Evolutionary conservation across 2,329 filamentous ascomycete genomes (phyloP).

Genomic region (Colletotrichum sp.): DNA sequence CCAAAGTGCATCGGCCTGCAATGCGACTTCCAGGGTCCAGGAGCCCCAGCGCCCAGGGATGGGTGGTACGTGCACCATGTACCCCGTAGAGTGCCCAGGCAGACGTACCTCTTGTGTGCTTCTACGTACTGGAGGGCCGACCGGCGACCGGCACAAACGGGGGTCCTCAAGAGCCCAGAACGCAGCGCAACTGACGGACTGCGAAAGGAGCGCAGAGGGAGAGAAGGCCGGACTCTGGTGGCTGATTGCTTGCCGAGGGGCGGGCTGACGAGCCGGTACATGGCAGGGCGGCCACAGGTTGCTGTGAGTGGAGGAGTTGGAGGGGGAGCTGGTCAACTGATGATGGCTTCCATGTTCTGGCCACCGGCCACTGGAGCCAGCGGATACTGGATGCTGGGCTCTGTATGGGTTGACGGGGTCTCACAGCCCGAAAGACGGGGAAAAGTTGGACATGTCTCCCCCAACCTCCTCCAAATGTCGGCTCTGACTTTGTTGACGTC

Average conservation of each 20-base stretch:
- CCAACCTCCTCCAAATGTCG: slow-evolving; percentile 14
- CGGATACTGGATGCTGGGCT: not conserved
- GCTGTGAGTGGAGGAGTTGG: not conserved
- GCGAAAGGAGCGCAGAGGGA: not conserved
- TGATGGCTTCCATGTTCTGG: not conserved
- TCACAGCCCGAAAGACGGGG: not conserved
- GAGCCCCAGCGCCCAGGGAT: not conserved
- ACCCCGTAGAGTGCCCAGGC: not conserved
- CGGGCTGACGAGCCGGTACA: not conserved
- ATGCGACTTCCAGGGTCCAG: slow-evolving; percentile 9
- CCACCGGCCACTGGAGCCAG: not conserved
- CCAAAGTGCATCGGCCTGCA: not conserved
- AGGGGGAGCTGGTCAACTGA: not conserved
- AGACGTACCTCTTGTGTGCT: not conserved
- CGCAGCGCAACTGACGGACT: not conserved
- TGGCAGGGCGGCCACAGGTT: not conserved
- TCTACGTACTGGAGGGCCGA: not conserved
- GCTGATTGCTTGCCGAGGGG: not conserved
- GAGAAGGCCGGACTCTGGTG: not conserved
- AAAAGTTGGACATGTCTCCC: not conserved
- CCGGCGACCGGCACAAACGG: not conserved
- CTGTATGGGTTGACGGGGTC: not conserved
- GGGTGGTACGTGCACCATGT: not conserved
- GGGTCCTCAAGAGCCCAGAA: not conserved
- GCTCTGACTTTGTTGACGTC: not conserved